Base-by-base conservation (phyloP, 1,284 basidiomycete genomes). In the Cryptococcus sp. region DNA sequence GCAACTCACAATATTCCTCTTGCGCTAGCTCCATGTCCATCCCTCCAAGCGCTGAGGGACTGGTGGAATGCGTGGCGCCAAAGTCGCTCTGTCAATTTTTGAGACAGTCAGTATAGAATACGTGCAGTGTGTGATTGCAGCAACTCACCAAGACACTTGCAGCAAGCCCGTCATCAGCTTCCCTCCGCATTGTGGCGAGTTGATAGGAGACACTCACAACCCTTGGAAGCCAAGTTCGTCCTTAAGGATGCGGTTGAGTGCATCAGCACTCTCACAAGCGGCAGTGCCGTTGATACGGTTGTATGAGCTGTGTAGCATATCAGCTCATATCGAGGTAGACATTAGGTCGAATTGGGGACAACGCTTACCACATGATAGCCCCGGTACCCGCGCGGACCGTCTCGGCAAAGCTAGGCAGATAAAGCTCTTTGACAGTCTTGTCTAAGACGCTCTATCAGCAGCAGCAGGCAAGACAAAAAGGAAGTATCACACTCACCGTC, bases 221-320 rank as follows among this genome's bases (percentile, higher is more conserved):
- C 83, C 83, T 51, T 81, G 78, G 73, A 83, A 84, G 47, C 75
- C 71, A 23, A 83, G 84, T 77, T 93, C 89, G 27, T 82, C 80
- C 80, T 93, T 93, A 60, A 93, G 81, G 41, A 92, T 82, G 56
- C 86, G 83, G 78, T 91, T 93, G 72, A 91, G 77, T 41, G 86
- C 82, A 66, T 86, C 83, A 69, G 86, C 82, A 70, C 90, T 91
- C 73, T 90, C 86, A 75, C 90, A 92, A 1, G 89, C 86, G 59
- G 86, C 88, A 0, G 88, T 89, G 38, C 85, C 85, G 74, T 93
- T 93, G 69, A 92, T 80, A 40, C 84, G 74, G 54, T 88, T 84
- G 22, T 86, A 88, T 79, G 73, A 73, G 68, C 71, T 70, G 35
- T 13, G 19, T 10, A 22, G 1, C 8, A 10, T 10, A 46, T 47